Evolutionary conservation across 495 filamentous ascomycete species (phyloP), one percentile per base, ranked within the genome.

Genomic region (Apiosordaria backusii): DNA sequence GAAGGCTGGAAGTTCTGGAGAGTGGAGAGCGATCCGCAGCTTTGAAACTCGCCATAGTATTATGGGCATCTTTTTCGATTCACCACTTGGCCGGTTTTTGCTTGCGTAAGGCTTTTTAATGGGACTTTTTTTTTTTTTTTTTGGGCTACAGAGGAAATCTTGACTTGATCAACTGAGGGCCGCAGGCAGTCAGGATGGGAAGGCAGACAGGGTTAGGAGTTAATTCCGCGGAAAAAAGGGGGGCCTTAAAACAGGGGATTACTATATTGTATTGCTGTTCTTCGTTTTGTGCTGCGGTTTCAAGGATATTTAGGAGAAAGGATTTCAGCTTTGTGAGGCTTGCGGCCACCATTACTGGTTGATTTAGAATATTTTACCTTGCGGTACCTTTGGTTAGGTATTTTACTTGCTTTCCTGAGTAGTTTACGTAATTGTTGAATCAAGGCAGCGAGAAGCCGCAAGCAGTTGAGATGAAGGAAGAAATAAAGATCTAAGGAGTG

Each of bases 1-100:
- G 89, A 90, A 70, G 91, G 89, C 0, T 98, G 95, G 95, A 95
- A 93, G 76, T 98, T 97, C 76, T 99, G 95, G 95, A 88, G 87
- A 72, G 82, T 85, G 24, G 83, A 85, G 62, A 80, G 75, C 68
- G 68, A 68, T 45, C 35, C 35, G 35, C 6, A 45, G 3, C 5
- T 45, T 13, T 45, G 16, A 15, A 45, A 15, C 13, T 45, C 10
- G 35, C 10, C 13, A 45, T 45, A n/a, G n/a, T 7, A 7, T 7
- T 45, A 45, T 45, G 35, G 35, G 35, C 35, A 13, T 45, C 5
- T 45, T 45, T 13, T 45, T 45, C 35, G 35, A 45, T 45, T 45
- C 35, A 45, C 50, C 50, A 54, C 18, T 57, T 40, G 60, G 53
- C 60, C 65, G 60, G 54, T 61, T 35, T 52, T 50, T 29, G n/a